Evolutionary conservation across 805 yeast genomes (phyloP).

Genomic region (Candida saitoana): DNA sequence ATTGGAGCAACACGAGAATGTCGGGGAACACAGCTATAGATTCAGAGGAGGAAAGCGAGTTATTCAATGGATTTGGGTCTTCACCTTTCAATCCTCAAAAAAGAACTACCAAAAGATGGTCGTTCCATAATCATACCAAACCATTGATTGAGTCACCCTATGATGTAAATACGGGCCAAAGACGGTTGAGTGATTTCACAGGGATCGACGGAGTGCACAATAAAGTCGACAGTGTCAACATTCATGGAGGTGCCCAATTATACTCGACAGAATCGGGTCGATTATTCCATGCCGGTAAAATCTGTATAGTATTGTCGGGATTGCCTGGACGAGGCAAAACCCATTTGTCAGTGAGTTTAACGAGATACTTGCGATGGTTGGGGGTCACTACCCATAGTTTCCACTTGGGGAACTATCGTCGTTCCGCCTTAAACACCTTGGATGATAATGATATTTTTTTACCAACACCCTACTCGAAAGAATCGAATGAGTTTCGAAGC

Average conservation of each 20-base stretch:
- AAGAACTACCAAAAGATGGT: slow-evolving; percentile 41
- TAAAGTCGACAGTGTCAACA: slow-evolving; percentile 49
- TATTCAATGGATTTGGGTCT: slow-evolving; percentile 36
- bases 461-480: slow-evolving; percentile 40
- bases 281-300: slow-evolving; percentile 91
- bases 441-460: slow-evolving; percentile 64
- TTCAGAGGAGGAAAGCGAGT: slow-evolving; percentile 29
- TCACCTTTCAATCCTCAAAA: slow-evolving; percentile 28
- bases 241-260: slow-evolving; percentile 59
- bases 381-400: slow-evolving; percentile 91
- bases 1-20: background rate
- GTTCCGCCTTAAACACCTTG: slow-evolving; percentile 44
- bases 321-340: slow-evolving; percentile 96
- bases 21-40: slow-evolving; percentile 11
- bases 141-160: slow-evolving; percentile 35
- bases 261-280: slow-evolving; percentile 91
- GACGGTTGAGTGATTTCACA: slow-evolving; percentile 39
- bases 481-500: slow-evolving; percentile 51
- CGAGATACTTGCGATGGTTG: slow-evolving; percentile 91
- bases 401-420: slow-evolving; percentile 88
- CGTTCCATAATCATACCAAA: slow-evolving; percentile 34
- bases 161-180: slow-evolving; percentile 19
- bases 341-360: slow-evolving; percentile 82
- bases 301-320: slow-evolving; percentile 84
- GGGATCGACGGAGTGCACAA: slow-evolving; percentile 62